Evolutionary conservation across 345 rosid species (phyloP), one percentile per base, ranked within the genome.

Genomic region (Viola odorata): DNA sequence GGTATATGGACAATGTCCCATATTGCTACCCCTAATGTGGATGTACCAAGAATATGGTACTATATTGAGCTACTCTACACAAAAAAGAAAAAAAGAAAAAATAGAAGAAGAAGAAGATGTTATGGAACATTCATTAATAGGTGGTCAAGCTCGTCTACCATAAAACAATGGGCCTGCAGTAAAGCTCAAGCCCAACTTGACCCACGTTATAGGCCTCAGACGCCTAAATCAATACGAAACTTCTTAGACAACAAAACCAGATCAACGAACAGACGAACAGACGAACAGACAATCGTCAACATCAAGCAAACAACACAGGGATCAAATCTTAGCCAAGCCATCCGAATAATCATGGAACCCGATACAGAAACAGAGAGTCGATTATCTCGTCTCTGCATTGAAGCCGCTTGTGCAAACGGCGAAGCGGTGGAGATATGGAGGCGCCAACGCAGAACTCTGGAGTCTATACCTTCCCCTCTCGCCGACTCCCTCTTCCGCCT

Each of bases 391-490:
- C 16, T 86, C 15, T 94, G 99, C 83, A 45, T 90, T 15, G 95
- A 87, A 38, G 82, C 82, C 42, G 97, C 95, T 44, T 80, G 87
- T 70, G 64, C 39, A 45, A 88, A 85, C 83, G 57, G 67, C 57
- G 99, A 82, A 36, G 64, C 85, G 57, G 73, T 87, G 1, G 89
- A 80, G 58, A 80, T 51, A 66, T 87, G 99, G 97, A 77, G 95
- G 75, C 69, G 66, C 50, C 99, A 90, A 71, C 78, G 89, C 12
- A 81, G 97, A 70, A 75, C 78, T 45, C 79, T 94, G 32, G 87
- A 84, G 54, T 78, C 86, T 13, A 23, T 94, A 66, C 99, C 97
- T 55, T 60, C 90, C 69, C 78, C 71, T 67, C 96, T 94, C 41
- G 91, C 99, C 65, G 85, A 83, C 60, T 78, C 86, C 60, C 82